Evolutionary conservation across 495 filamentous ascomycete species (phyloP), one percentile per base, ranked within the genome.

Genomic region (Cudoniella acicularis): DNA sequence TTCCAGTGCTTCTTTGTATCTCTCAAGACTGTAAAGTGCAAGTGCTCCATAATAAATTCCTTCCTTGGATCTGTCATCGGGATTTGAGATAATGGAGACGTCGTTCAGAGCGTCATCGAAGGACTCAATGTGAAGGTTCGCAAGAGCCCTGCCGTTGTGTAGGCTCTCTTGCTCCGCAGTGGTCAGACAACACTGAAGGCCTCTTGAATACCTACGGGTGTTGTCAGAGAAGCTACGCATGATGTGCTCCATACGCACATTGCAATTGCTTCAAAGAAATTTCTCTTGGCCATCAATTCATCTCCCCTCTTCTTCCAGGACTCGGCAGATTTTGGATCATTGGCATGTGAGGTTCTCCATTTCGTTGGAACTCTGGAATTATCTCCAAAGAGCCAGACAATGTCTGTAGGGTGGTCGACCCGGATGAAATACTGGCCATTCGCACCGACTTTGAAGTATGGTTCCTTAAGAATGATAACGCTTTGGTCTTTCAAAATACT

Each of bases 371-470:
- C 3, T 10, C 53, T 59, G n/a, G 53, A 21, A 51, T 78, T 69
- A 23, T 55, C 52, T 1, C 54, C 54, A 11, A 66, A 49, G 10
- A 78, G 42, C 58, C 69, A 65, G 2, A 68, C 57, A 10, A 82
- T 43, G 54, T 83, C 78, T 1, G 70, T 76, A 4, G 75, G 57
- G 69, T 84, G 80, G 53, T 83, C 81, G 9, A 83, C 77, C 9
- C 79, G 73, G 11, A 83, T 50, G 2, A 61, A 70, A 62, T 72
- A 76, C 1, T 60, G 30, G 6, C 74, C 77, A 53, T 75, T 58
- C 2, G 57, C 59, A 49, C 63, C 73, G 0, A 61, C 25, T 52
- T 76, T 79, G 54, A 78, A 66, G 58, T 76, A 83, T 1, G 81
- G 80, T 54, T 83, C 81, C 59, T 83, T 83, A 54, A 83, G 49